phyloP scores from a whole-genome alignment of 108 stramenopile species.

The Nitzschia palea region DNA sequence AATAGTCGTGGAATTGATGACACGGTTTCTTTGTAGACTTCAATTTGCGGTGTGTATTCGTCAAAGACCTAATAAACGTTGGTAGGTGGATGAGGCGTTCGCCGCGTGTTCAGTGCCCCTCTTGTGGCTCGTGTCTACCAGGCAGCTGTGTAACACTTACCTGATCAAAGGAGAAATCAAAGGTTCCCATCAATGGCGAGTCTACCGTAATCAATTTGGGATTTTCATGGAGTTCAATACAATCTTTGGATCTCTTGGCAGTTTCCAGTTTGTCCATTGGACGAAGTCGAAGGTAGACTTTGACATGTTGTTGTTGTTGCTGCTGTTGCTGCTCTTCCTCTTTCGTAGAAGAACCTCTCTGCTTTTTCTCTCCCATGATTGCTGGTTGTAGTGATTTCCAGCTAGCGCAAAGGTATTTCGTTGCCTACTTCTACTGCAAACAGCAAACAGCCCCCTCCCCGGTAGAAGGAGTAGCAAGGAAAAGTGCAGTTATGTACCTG shows the following conservation, averaged over 20 bases:
- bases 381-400: no score
- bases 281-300: constrained; percentile 66
- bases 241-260: constrained; percentile 62
- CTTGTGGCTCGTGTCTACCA: no score
- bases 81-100: no score
- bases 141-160: no score
- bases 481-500: no score
- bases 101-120: no score
- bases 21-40: constrained; percentile 49
- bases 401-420: no score
- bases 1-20: constrained; percentile 26
- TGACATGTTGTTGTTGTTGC: constrained; percentile 24
- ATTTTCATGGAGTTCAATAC: constrained; percentile 50
- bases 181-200: constrained; percentile 61
- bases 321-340: not conserved
- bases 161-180: constrained; percentile 57
- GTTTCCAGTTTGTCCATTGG: constrained; percentile 73
- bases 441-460: no score
- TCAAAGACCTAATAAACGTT: constrained; percentile 67
- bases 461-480: no score
- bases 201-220: constrained; percentile 49
- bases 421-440: no score
- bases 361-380: constrained; percentile 4
- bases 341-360: not conserved
- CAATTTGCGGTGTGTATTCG: constrained; percentile 43